phyloP scores from a whole-genome alignment of 2,329 filamentous ascomycete genomes.

The Stromatinia cepivora region DNA sequence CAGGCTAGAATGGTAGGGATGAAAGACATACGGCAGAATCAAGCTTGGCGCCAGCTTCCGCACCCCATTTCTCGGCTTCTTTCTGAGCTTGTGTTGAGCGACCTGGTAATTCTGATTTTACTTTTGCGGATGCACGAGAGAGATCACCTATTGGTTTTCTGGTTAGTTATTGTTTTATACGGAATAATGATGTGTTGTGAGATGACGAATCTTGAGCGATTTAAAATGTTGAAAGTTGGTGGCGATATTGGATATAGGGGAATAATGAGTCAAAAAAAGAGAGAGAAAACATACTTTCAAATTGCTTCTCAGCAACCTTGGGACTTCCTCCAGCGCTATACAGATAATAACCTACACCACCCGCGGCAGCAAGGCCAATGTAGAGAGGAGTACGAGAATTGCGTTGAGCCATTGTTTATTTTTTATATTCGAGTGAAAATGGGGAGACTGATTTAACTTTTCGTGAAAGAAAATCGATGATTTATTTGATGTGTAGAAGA shows the following conservation, averaged over 20 bases:
- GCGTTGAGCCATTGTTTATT: constrained; percentile 39
- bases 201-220: background rate
- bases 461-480: background rate
- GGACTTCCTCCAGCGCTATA: constrained; percentile 82
- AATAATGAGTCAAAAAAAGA: background rate
- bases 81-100: constrained; percentile 63
- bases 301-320: constrained; percentile 80
- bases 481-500: background rate
- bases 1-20: background rate
- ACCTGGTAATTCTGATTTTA: constrained; percentile 67
- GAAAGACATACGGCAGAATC: constrained; percentile 63
- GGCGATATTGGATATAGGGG: background rate
- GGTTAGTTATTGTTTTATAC: constrained; percentile 18
- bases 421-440: constrained; percentile 19
- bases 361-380: constrained; percentile 63
- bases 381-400: constrained; percentile 45
- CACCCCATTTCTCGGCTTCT: constrained; percentile 61
- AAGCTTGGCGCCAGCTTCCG: constrained; percentile 63
- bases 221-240: background rate
- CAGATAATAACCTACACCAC: constrained; percentile 83
- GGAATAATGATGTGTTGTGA: no score
- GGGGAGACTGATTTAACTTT: background rate
- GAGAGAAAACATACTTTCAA: constrained; percentile 66
- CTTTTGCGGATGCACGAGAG: constrained; percentile 63
- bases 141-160: constrained; percentile 65